phyloP scores from a whole-genome alignment of 2,329 filamentous ascomycete genomes.

The Phialophora tarda region DNA sequence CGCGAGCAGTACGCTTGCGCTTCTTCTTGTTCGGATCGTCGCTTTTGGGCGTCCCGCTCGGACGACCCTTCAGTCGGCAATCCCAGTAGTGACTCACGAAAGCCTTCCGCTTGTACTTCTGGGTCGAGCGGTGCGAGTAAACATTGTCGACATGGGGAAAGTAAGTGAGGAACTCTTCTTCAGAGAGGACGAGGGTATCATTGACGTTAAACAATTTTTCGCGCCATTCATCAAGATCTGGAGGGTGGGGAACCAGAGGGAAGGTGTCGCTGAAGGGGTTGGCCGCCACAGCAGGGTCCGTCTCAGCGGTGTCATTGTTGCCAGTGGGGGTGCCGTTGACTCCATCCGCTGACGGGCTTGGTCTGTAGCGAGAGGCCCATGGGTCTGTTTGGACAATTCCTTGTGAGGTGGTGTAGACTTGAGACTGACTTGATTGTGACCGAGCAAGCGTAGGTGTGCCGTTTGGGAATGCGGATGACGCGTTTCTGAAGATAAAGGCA shows the following conservation, averaged over 20 bases:
- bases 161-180: conserved; percentile 79
- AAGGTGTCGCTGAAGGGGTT: conserved; percentile 36
- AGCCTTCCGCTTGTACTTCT: conserved; percentile 80
- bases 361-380: conserved; percentile 24
- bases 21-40: conserved; percentile 83
- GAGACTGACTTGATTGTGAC: conserved; percentile 24
- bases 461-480: conserved; percentile 33
- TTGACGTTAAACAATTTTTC: conserved; percentile 76
- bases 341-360: conserved; percentile 3
- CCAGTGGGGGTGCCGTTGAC: conserved; percentile 6
- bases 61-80: conserved; percentile 78
- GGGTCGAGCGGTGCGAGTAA: conserved; percentile 82
- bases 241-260: conserved; percentile 63
- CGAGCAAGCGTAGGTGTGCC: conserved; percentile 26
- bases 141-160: conserved; percentile 85
- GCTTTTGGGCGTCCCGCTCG: conserved; percentile 74
- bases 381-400: conserved; percentile 31
- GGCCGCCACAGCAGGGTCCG: conserved; percentile 23
- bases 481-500: conserved; percentile 34
- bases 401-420: conserved; percentile 33
- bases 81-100: conserved; percentile 86
- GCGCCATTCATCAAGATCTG: conserved; percentile 71
- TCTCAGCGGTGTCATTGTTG: conserved; percentile 14
- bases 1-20: conserved; percentile 74
- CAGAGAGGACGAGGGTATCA: conserved; percentile 71